Evolutionary conservation across 2,329 filamentous ascomycete genomes (phyloP).

Genomic region (Aspergillus persii): DNA sequence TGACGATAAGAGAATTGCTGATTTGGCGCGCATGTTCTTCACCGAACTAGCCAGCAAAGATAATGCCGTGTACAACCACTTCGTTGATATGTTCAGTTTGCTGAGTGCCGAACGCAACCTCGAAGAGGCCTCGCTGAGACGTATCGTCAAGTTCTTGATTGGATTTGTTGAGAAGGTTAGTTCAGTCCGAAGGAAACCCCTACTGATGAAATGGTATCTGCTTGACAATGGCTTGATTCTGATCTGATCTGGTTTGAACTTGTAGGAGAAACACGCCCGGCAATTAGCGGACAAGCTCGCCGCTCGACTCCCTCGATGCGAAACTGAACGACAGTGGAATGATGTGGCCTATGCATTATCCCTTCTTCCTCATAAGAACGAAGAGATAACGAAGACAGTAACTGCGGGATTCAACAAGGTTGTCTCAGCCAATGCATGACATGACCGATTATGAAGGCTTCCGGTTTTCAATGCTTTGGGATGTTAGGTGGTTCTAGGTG

Average conservation of each 20-base stretch:
- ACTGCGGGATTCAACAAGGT: constrained; percentile 58
- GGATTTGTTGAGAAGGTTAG: constrained; percentile 95
- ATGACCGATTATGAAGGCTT: constrained; percentile 2
- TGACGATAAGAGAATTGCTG: constrained; percentile 88
- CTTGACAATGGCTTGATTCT: not conserved
- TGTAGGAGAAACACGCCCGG: constrained; percentile 91
- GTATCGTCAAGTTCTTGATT: constrained; percentile 87
- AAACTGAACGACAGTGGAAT: constrained; percentile 94
- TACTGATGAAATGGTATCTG: not conserved
- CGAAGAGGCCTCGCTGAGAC: constrained; percentile 79
- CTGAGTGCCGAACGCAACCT: constrained; percentile 77
- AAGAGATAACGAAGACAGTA: constrained; percentile 46
- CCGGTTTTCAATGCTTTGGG: constrained; percentile 10
- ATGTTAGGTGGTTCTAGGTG: constrained; percentile 1
- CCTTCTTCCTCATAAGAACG: constrained; percentile 70
- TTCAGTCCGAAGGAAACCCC: constrained; percentile 7
- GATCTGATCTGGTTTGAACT: not conserved
- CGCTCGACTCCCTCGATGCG: constrained; percentile 77
- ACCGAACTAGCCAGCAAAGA: constrained; percentile 96
- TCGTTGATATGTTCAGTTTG: constrained; percentile 97
- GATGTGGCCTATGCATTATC: constrained; percentile 92
- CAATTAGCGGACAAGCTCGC: constrained; percentile 92
- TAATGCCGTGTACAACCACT: constrained; percentile 98
- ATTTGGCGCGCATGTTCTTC: constrained; percentile 97
- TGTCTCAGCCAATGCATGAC: constrained; percentile 61